Evolutionary conservation across 306 rosid genomes (phyloP).

Genomic region (Rosa persica): DNA sequence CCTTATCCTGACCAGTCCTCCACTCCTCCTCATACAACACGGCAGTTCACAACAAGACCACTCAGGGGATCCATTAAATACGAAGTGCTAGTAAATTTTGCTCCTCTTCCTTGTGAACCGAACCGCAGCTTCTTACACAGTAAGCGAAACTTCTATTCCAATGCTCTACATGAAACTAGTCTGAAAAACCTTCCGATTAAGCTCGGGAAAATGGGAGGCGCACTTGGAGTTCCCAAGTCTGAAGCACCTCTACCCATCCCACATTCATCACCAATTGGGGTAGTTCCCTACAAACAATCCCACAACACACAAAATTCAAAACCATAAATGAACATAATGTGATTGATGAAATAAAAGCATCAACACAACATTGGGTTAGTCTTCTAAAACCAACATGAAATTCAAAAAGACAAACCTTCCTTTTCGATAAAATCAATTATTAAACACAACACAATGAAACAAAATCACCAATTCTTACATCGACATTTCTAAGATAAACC

Average conservation of each 20-base stretch:
- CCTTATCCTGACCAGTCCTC: too few species aligned
- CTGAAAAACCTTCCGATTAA: too few species aligned
- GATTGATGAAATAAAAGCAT: not conserved
- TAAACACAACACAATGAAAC: not conserved
- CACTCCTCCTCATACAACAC: too few species aligned
- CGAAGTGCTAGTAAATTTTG: too few species aligned
- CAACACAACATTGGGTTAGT: slow-evolving; percentile 24
- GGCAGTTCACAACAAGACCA: too few species aligned
- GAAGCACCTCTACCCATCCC: slow-evolving; percentile 40
- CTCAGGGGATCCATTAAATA: too few species aligned
- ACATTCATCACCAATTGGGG: slow-evolving; percentile 32
- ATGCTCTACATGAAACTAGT: too few species aligned
- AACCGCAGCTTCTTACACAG: too few species aligned
- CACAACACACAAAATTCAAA: slow-evolving; percentile 4
- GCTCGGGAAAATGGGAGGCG: slow-evolving; percentile 65
- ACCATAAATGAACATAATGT: not conserved
- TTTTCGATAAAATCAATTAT: not conserved
- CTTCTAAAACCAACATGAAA: slow-evolving; percentile 10
- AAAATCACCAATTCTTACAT: slow-evolving; percentile 26
- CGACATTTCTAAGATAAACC: slow-evolving; percentile 38
- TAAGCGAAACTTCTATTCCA: too few species aligned
- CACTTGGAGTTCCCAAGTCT: slow-evolving; percentile 92
- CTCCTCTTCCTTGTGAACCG: too few species aligned
- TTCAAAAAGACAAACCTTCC: not conserved
- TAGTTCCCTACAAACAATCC: slow-evolving; percentile 30